Evolutionary conservation across 1,139 yeast species (phyloP).

Genomic region (Wickerhamomyces sp.): DNA sequence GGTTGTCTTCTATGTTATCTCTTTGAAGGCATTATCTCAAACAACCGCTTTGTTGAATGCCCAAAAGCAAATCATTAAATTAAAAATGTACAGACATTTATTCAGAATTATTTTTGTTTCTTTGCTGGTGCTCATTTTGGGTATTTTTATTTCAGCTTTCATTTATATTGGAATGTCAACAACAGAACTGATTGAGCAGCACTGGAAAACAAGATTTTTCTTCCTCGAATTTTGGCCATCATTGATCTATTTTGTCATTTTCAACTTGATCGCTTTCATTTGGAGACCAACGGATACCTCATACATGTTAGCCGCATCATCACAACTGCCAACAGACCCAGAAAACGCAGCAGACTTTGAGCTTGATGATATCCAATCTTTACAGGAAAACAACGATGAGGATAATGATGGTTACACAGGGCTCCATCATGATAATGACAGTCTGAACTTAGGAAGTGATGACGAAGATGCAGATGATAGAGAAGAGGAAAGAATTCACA

Average conservation of each 20-base stretch:
- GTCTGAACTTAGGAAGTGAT: constrained; percentile 19
- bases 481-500: too few species aligned
- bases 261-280: constrained; percentile 78
- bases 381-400: constrained; percentile 41
- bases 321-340: constrained; percentile 82
- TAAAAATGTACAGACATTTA: constrained; percentile 76
- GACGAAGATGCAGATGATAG: constrained; percentile 13
- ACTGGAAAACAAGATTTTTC: constrained; percentile 92
- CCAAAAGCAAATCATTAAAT: constrained; percentile 89
- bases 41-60: constrained; percentile 73
- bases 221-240: constrained; percentile 94
- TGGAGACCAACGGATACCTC: constrained; percentile 99
- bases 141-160: constrained; percentile 67
- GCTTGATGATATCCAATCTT: constrained; percentile 65
- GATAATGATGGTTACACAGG: constrained; percentile 23
- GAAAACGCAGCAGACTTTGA: constrained; percentile 74
- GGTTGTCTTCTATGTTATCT: constrained; percentile 69
- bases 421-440: constrained; percentile 19
- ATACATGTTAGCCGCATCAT: constrained; percentile 90
- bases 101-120: constrained; percentile 74
- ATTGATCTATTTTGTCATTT: constrained; percentile 77
- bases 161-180: constrained; percentile 70
- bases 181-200: constrained; percentile 73
- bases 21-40: constrained; percentile 64
- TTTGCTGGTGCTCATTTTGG: constrained; percentile 51